Conservation (phyloP, 2,329 filamentous ascomycete species). For the Scedosporium aurantiacum region DNA sequence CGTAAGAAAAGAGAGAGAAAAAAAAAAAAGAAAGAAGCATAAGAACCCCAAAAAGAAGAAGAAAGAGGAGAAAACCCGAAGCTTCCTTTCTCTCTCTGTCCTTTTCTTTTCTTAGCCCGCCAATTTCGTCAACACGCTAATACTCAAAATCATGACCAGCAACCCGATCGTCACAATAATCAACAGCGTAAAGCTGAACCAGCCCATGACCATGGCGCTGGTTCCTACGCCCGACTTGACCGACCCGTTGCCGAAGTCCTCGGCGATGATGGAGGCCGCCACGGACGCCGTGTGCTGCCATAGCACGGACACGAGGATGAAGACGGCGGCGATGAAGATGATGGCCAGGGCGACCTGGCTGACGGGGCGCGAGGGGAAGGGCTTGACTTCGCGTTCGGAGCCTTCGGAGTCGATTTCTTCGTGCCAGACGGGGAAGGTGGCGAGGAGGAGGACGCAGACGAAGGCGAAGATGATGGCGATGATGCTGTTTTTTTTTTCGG, state of each 20-base stretch:
- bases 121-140: conserved; percentile 62
- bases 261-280: conserved; percentile 82
- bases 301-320: conserved; percentile 62
- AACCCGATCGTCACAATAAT: conserved; percentile 94
- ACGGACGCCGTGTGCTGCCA: conserved; percentile 97
- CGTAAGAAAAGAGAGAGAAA: conserved; percentile 2
- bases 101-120: conserved; percentile 14
- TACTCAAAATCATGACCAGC: conserved; percentile 93
- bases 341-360: conserved; percentile 88
- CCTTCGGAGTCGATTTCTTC: conserved; percentile 74
- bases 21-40: neutral
- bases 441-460: conserved; percentile 85
- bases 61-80: neutral
- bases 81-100: neutral
- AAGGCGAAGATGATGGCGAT: conserved; percentile 97
- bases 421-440: conserved; percentile 96
- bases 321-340: conserved; percentile 69
- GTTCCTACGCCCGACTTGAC: conserved; percentile 84
- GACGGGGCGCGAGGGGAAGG: conserved; percentile 83
- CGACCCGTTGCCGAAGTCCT: conserved; percentile 84
- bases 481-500: conserved; percentile 48
- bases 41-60: neutral
- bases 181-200: conserved; percentile 89
- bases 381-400: conserved; percentile 82
- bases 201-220: conserved; percentile 90